phyloP scores from a whole-genome alignment of 2,329 filamentous ascomycete genomes.

The Tolypocladium paradoxum region DNA sequence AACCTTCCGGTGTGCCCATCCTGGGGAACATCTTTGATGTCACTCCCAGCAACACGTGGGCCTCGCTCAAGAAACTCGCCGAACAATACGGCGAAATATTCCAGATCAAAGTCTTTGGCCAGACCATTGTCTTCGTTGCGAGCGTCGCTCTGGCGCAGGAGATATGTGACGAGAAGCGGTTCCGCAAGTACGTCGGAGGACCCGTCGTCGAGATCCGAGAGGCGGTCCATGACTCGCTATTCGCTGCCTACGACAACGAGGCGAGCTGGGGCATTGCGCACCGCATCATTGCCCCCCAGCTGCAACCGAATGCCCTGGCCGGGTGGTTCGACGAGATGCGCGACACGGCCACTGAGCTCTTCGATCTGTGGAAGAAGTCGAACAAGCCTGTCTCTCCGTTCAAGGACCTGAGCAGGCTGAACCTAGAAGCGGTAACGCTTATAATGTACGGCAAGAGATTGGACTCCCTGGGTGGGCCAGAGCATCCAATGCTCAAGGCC shows the following conservation, averaged over 20 bases:
- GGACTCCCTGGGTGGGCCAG: conserved; percentile 32
- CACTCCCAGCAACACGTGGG: conserved; percentile 24
- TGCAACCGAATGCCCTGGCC: conserved; percentile 22
- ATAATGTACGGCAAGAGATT: conserved; percentile 41
- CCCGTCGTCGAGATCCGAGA: conserved; percentile 41
- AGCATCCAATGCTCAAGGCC: conserved; percentile 37
- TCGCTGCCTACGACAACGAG: conserved; percentile 39
- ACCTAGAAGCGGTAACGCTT: conserved; percentile 39
- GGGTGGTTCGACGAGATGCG: conserved; percentile 35
- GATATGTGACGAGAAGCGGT: conserved; percentile 41
- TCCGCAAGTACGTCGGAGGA: conserved; percentile 42
- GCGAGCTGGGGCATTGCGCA: conserved; percentile 38
- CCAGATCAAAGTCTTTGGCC: conserved; percentile 23
- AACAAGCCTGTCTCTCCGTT: conserved; percentile 33
- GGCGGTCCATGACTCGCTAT: conserved; percentile 39
- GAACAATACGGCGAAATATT: conserved; percentile 28
- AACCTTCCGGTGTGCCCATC: conserved; percentile 22
- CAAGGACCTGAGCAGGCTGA: conserved; percentile 39
- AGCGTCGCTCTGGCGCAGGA: conserved; percentile 36
- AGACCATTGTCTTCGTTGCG: conserved; percentile 32
- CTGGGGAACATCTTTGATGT: conserved; percentile 26
- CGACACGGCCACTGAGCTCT: conserved; percentile 36
- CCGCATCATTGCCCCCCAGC: conserved; percentile 38
- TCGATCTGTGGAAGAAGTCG: conserved; percentile 34
- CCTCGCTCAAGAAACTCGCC: conserved; percentile 22